Evolutionary conservation across 1,139 yeast species (phyloP).

Genomic region (Pichia terricola): DNA sequence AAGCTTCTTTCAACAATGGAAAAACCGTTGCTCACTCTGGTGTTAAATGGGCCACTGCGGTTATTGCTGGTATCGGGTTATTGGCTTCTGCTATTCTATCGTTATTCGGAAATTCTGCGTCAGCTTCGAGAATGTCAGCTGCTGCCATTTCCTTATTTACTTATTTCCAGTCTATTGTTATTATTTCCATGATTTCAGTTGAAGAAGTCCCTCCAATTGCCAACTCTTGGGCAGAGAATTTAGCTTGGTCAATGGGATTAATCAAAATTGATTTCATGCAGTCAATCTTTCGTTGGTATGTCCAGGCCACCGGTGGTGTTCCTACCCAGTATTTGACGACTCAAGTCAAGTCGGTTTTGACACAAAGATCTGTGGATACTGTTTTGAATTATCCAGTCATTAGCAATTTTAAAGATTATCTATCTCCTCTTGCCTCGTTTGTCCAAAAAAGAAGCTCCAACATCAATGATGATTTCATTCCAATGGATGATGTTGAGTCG

Average conservation of each 20-base stretch:
- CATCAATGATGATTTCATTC: constrained; percentile 7
- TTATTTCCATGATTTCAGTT: constrained; percentile 63
- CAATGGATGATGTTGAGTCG: constrained; percentile 21
- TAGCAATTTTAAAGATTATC: constrained; percentile 2
- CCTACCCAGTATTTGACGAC: constrained; percentile 54
- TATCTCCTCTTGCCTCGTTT: not conserved
- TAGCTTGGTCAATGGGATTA: constrained; percentile 82
- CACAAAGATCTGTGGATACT: constrained; percentile 49
- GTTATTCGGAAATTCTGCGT: constrained; percentile 67
- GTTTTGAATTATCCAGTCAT: constrained; percentile 15
- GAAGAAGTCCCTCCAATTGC: constrained; percentile 74
- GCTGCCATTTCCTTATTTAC: constrained; percentile 64
- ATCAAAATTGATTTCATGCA: constrained; percentile 64
- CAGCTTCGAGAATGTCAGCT: constrained; percentile 71
- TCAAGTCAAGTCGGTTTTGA: constrained; percentile 47
- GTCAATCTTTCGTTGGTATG: constrained; percentile 69
- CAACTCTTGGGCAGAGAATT: constrained; percentile 69
- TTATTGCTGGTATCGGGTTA: constrained; percentile 69
- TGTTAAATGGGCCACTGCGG: constrained; percentile 79
- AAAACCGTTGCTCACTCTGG: constrained; percentile 68
- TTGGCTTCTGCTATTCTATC: constrained; percentile 59
- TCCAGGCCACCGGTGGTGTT: constrained; percentile 69
- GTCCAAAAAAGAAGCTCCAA: not conserved
- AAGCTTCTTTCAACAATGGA: constrained; percentile 60
- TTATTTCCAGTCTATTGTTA: constrained; percentile 70